Conservation (phyloP, 2,329 filamentous ascomycete species). For the Orbilia ellipsospora region DNA sequence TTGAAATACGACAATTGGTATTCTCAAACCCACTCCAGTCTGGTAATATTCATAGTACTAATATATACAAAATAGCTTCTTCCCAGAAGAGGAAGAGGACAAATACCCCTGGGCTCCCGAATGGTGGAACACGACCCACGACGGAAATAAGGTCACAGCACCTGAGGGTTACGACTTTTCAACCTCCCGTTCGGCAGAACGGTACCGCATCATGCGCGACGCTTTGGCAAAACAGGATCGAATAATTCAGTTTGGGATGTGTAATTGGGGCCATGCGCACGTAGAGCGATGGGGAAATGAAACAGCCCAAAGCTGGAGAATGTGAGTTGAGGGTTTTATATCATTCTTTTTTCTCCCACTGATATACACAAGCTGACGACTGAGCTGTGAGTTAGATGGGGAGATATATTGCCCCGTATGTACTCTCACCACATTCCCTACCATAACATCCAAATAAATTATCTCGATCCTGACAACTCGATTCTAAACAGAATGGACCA, state of each 20-base stretch:
- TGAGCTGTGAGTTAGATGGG: slow-evolving; percentile 24
- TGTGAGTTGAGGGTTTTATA: slow-evolving; percentile 37
- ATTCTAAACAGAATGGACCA: slow-evolving; percentile 59
- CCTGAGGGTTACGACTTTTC: slow-evolving; percentile 67
- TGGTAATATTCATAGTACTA: neutral
- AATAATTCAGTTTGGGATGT: slow-evolving; percentile 68
- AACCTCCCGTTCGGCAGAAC: slow-evolving; percentile 65
- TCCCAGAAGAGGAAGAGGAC: slow-evolving; percentile 48
- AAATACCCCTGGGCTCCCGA: slow-evolving; percentile 52
- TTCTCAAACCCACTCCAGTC: slow-evolving; percentile 14
- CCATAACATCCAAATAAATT: neutral
- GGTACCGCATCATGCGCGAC: slow-evolving; percentile 68
- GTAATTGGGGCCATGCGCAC: slow-evolving; percentile 68
- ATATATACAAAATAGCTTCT: slow-evolving; percentile 19
- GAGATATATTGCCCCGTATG: slow-evolving; percentile 46
- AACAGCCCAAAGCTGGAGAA: slow-evolving; percentile 66
- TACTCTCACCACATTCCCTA: neutral
- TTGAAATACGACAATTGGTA: slow-evolving; percentile 71
- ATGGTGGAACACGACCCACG: slow-evolving; percentile 45
- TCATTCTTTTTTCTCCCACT: neutral
- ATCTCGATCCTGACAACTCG: neutral
- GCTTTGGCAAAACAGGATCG: slow-evolving; percentile 65
- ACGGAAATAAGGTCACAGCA: slow-evolving; percentile 59
- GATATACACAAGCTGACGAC: neutral
- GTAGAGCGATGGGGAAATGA: slow-evolving; percentile 67